Evolutionary conservation across 1,284 basidiomycete genomes (phyloP).

Genomic region (Cutaneotrichosporon daszewskae): DNA sequence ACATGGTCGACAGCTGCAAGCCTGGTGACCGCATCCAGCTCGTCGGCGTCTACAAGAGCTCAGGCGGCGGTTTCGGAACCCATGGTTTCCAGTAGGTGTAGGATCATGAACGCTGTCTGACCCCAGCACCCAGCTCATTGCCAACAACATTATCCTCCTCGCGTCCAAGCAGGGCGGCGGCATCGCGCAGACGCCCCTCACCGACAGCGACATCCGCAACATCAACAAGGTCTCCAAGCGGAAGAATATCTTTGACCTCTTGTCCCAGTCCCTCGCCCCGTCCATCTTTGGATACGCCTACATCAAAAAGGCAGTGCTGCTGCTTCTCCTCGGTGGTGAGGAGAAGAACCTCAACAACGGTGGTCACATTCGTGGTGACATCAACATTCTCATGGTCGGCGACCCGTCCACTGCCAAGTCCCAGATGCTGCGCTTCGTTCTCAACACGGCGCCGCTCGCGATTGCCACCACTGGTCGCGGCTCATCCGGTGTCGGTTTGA

Average conservation of each 20-base stretch:
- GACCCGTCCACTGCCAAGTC: slow-evolving; percentile 98
- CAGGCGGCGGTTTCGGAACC: slow-evolving; percentile 75
- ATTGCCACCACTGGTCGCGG: slow-evolving; percentile 98
- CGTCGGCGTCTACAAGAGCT: slow-evolving; percentile 89
- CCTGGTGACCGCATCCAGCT: slow-evolving; percentile 97
- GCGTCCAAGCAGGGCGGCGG: slow-evolving; percentile 95
- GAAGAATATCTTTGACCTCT: slow-evolving; percentile 77
- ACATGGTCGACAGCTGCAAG: slow-evolving; percentile 94
- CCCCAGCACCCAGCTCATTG: slow-evolving; percentile 79
- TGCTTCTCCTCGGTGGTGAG: slow-evolving; percentile 88
- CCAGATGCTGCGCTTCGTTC: slow-evolving; percentile 91
- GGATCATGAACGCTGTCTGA: neutral
- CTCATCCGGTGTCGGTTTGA: slow-evolving; percentile 95
- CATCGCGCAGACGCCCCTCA: slow-evolving; percentile 86
- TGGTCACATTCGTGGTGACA: slow-evolving; percentile 98
- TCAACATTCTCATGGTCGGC: slow-evolving; percentile 99
- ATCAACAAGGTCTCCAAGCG: slow-evolving; percentile 89
- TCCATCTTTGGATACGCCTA: slow-evolving; percentile 96
- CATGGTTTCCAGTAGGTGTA: slow-evolving; percentile 82
- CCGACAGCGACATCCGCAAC: slow-evolving; percentile 89
- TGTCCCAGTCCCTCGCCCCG: slow-evolving; percentile 92
- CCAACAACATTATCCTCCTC: slow-evolving; percentile 94
- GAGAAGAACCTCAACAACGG: slow-evolving; percentile 98
- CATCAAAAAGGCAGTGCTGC: slow-evolving; percentile 89
- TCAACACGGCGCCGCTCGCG: slow-evolving; percentile 92